Conservation (phyloP, 1,284 basidiomycete genomes). For the Sporisorium sorghi region DNA sequence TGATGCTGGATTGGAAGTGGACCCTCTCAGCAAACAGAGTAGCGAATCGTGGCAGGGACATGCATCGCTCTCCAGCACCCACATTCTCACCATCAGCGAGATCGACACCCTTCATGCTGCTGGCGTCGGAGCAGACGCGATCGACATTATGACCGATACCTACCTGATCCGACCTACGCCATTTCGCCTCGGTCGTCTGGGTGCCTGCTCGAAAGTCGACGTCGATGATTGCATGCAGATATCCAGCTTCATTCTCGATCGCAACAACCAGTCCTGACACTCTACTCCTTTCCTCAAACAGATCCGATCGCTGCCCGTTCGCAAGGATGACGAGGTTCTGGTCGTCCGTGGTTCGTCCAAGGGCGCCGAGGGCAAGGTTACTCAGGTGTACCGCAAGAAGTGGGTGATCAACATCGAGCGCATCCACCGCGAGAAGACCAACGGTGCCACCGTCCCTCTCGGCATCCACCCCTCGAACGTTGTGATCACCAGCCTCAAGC, state of each 20-base stretch:
- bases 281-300: constrained; percentile 67
- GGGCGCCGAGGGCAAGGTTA: constrained; percentile 79
- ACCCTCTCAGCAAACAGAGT: too few relatives aligned
- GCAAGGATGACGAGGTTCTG: constrained; percentile 98
- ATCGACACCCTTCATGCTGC: too few relatives aligned
- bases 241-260: neutral
- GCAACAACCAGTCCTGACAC: constrained; percentile 25
- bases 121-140: too few relatives aligned
- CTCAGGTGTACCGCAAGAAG: constrained; percentile 94
- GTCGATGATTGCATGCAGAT: constrained; percentile 12
- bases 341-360: constrained; percentile 81
- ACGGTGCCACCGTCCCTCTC: constrained; percentile 91
- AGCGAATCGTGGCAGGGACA: neutral
- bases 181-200: neutral
- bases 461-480: constrained; percentile 98
- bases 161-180: neutral
- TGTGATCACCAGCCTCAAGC: constrained; percentile 76
- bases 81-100: too few relatives aligned
- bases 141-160: neutral
- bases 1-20: too few relatives aligned
- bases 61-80: neutral
- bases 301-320: constrained; percentile 92
- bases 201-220: neutral
- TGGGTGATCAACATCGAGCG: constrained; percentile 99
- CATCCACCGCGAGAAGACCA: constrained; percentile 97